Conservation (phyloP, 257 asterid species). For the Ajuga chamaepitys region DNA sequence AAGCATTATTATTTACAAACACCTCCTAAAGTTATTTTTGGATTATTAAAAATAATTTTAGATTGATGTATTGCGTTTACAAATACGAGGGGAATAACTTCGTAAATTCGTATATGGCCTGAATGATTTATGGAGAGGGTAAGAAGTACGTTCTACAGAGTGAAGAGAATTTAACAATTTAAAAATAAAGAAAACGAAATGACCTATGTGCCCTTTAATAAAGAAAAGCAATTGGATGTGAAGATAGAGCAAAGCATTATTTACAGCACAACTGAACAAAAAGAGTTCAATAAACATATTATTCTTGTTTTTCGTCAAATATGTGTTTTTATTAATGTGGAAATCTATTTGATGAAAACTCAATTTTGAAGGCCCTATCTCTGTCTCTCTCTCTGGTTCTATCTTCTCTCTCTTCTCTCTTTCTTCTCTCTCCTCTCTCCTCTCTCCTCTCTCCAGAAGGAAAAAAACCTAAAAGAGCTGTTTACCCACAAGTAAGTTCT, state of each 20-base stretch:
- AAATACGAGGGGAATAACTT: too few relatives aligned
- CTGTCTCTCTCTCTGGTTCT: slow-evolving; percentile 38
- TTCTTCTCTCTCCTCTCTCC: slow-evolving; percentile 28
- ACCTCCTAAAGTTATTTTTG: too few relatives aligned
- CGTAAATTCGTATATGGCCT: too few relatives aligned
- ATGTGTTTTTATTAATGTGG: slow-evolving; percentile 9
- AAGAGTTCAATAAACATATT: not conserved
- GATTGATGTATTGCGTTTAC: too few relatives aligned
- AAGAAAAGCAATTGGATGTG: not conserved
- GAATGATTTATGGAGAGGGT: too few relatives aligned
- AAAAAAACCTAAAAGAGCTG: slow-evolving; percentile 77
- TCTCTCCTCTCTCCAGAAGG: slow-evolving; percentile 60
- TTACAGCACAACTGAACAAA: slow-evolving; percentile 1
- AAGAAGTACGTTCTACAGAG: too few relatives aligned
- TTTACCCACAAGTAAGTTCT: slow-evolving; percentile 83
- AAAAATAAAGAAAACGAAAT: too few relatives aligned
- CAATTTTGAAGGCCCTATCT: slow-evolving; percentile 31
- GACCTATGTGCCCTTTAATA: not conserved
- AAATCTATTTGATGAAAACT: slow-evolving; percentile 29
- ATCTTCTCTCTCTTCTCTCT: slow-evolving; percentile 20
- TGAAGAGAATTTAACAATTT: not conserved
- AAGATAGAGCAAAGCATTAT: not conserved
- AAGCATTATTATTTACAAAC: too few relatives aligned
- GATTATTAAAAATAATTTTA: too few relatives aligned
- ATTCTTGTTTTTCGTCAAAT: slow-evolving; percentile 2